Evolutionary conservation across 2,329 filamentous ascomycete species (phyloP), one percentile per base, ranked within the genome.

Genomic region (Trichoderma polysporum): DNA sequence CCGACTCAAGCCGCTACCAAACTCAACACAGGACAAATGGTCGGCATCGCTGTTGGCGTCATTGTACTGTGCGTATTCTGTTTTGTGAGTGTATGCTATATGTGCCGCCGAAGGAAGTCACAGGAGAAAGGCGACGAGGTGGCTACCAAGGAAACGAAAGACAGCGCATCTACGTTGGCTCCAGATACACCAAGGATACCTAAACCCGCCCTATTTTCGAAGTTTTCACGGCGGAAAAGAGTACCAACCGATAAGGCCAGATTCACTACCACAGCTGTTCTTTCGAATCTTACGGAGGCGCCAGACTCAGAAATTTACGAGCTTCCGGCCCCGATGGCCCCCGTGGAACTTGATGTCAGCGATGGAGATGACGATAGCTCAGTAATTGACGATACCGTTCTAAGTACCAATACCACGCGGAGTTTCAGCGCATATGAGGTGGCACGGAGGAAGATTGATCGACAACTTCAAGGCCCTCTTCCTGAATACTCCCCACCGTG

Each of bases 221-320:
- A 76, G 66, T 78, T 85, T 31, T 75, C 76, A 6, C 71, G 80
- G 10, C 74, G 77, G 19, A 80, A 76, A 64, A 79, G 73, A 31
- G 73, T 75, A 1, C 74, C 70, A 60, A 77, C 68, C 31, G 66
- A 39, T 4, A 69, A 53, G 13, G 56, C 66, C 15, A 72, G 74
- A 27, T 73, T 31, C 8, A 39, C 74, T 5, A 52, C 71, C 56
- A 69, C 74, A 13, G 53, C 71, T 57, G 69, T 74, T 66, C 70
- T 76, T 50, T 74, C 77, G 50, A 69, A 70, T 22, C 35, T 10
- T 25, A 49, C 35, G 2, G 71, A 81, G 73, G 74, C 79, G 53
- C 71, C 78, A 2, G 79, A 80, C 58, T 82, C 84, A 45, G 81
- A 85, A 68, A 80, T 85, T 3, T 85, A 84, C 67, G 85, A 87